Evolutionary conservation across 306 rosid genomes (phyloP).

Genomic region (Cicer bijugum): DNA sequence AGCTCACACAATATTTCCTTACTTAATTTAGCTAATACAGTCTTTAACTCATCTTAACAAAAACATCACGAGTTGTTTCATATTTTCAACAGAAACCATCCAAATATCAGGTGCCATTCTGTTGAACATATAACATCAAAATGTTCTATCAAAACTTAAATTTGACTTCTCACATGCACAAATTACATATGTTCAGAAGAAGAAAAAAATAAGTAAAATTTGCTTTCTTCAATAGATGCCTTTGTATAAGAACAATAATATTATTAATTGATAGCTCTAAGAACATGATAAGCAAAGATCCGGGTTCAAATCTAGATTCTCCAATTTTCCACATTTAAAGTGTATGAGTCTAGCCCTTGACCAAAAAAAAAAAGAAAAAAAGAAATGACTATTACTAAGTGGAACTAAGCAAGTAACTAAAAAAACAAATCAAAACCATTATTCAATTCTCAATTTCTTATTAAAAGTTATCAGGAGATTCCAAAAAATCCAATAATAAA

Average conservation of each 20-base stretch:
- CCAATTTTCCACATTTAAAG: no score
- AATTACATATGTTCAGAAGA: background rate
- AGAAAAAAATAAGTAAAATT: background rate
- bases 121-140: background rate
- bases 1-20: no score
- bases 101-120: background rate
- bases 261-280: no score
- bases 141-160: background rate
- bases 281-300: no score
- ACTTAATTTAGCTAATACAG: no score
- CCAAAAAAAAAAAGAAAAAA: no score
- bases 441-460: conserved; percentile 32
- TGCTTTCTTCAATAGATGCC: background rate
- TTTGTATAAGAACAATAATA: background rate
- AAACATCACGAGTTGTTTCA: background rate
- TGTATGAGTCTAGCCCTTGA: no score
- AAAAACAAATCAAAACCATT: conserved; percentile 8
- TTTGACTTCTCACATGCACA: background rate
- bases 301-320: no score
- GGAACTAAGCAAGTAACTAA: background rate
- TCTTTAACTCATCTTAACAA: no score
- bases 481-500: conserved; percentile 9
- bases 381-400: no score
- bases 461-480: background rate
- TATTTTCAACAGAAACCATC: background rate